Evolutionary conservation across 805 yeast genomes (phyloP).

Genomic region (Saturnispora bothae): DNA sequence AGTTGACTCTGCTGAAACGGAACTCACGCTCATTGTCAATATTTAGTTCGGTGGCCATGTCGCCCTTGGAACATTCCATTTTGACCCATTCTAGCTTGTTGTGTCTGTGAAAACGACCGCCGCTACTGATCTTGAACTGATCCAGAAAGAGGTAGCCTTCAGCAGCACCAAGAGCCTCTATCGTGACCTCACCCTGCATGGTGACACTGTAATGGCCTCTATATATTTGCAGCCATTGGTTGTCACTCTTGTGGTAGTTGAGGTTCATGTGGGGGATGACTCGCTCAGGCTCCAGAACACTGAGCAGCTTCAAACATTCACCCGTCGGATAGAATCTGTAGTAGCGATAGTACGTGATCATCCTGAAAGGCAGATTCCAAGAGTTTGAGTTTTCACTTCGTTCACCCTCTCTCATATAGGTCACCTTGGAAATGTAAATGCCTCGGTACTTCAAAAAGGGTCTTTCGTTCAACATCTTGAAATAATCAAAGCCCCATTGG

Average conservation of each 20-base stretch:
- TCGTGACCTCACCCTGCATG: slow-evolving; percentile 40
- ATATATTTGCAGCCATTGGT: slow-evolving; percentile 29
- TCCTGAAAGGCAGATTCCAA: slow-evolving; percentile 67
- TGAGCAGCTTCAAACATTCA: slow-evolving; percentile 53
- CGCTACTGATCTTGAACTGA: slow-evolving; percentile 44
- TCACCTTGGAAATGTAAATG: slow-evolving; percentile 74
- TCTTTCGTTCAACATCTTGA: slow-evolving; percentile 45
- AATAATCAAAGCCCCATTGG: slow-evolving; percentile 35
- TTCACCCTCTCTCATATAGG: slow-evolving; percentile 77
- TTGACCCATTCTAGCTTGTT: slow-evolving; percentile 64
- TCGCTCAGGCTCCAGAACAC: slow-evolving; percentile 58
- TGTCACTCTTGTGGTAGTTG: neutral
- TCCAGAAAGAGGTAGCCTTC: slow-evolving; percentile 55
- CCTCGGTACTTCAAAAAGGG: slow-evolving; percentile 80
- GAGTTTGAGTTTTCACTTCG: slow-evolving; percentile 52
- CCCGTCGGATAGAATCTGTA: slow-evolving; percentile 76
- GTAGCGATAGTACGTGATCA: slow-evolving; percentile 84
- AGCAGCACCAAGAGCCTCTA: slow-evolving; percentile 48
- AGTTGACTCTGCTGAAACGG: slow-evolving; percentile 55
- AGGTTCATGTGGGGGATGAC: slow-evolving; percentile 48
- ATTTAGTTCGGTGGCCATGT: slow-evolving; percentile 29
- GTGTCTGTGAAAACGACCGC: slow-evolving; percentile 50
- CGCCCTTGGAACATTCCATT: slow-evolving; percentile 38
- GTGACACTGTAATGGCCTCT: slow-evolving; percentile 50
- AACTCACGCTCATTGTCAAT: slow-evolving; percentile 70